Percentiles rank a stretch among this genome's conserved stretches.
phyloP scores from a whole-genome alignment of 345 rosid species.

The Odontarrhena argentea region DNA sequence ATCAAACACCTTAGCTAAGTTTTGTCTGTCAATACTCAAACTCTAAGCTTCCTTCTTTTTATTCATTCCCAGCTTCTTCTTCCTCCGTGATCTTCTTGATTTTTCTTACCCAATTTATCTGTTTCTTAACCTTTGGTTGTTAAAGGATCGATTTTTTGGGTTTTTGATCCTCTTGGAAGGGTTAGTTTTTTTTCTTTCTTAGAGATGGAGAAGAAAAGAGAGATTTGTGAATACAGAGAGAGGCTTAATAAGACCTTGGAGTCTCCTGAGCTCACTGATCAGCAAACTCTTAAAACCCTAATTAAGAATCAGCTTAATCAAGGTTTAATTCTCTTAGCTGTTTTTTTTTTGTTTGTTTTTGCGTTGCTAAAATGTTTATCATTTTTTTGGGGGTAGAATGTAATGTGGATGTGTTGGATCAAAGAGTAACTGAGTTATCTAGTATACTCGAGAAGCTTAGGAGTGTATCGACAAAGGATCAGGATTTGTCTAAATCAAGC shows the following conservation, averaged over 20 bases:
- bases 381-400: constrained; percentile 56
- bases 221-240: constrained; percentile 67
- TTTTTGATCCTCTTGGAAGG: neutral
- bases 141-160: neutral
- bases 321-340: constrained; percentile 42
- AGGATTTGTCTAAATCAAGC: constrained; percentile 42
- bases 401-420: constrained; percentile 54
- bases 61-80: constrained; percentile 15
- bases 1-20: constrained; percentile 36
- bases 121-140: neutral
- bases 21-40: constrained; percentile 27
- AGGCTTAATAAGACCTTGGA: constrained; percentile 74
- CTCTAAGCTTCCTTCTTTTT: constrained; percentile 5
- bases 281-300: constrained; percentile 56
- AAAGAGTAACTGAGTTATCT: constrained; percentile 59
- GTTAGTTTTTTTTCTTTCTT: constrained; percentile 1
- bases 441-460: constrained; percentile 81
- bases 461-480: constrained; percentile 63
- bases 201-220: constrained; percentile 48
- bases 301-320: constrained; percentile 59
- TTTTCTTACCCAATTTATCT: constrained; percentile 23
- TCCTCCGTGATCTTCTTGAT: constrained; percentile 7
- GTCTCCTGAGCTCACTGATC: constrained; percentile 62
- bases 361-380: neutral
- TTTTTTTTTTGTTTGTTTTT: constrained; percentile 12